Evolutionary conservation across 139 green algal species (phyloP), one percentile per base, ranked within the genome.

Genomic region (Nannochloris sp.): DNA sequence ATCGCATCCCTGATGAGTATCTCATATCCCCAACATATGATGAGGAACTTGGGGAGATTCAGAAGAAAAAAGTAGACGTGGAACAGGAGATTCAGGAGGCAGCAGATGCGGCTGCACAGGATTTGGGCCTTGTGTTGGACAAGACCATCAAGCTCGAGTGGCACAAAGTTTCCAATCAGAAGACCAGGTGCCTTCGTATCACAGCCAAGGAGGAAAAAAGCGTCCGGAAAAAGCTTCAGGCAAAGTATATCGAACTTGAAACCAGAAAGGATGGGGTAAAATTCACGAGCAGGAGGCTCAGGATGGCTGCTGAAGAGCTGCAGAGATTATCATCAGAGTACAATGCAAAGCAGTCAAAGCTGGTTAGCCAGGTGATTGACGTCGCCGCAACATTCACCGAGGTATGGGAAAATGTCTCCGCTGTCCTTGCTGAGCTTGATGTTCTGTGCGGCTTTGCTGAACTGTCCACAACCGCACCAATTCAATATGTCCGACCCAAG

Each of bases 201-300:
- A 96, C 90, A 4, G 53, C 72, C 6, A 96, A 96, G 69, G 91
- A 97, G 74, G 89, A 97, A 77, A 87, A 85, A 63, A 71, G 63
- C 12, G 85, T 96, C 31, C 77, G 91, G 2, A 75, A 71, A 45
- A 89, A 94, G 78, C 79, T 98, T 59, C 49, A 82, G 61, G 43
- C 56, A 36, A 81, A 68, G 30, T 97, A 94, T 82, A 68, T 74
- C 10, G 77, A 82, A 53, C 69, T 96, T 20, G 87, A 95, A 72
- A 89, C 85, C 16, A 79, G 84, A 62, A 97, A 97, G 80, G 92
- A 98, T 68, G 93, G 92, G 49, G 84, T 85, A 49, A 96, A 96
- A 80, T 98, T 98, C 86, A 94, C 87, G 23, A 95, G 73, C 76
- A 65, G 71, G 45, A 53, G 72, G 14, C 78, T 97, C 36, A 69